A percentile compares a stretch with the other conserved stretches of the same genome.
phyloP scores from a whole-genome alignment of 805 yeast genomes.

The Metschnikowia lochheadii region DNA sequence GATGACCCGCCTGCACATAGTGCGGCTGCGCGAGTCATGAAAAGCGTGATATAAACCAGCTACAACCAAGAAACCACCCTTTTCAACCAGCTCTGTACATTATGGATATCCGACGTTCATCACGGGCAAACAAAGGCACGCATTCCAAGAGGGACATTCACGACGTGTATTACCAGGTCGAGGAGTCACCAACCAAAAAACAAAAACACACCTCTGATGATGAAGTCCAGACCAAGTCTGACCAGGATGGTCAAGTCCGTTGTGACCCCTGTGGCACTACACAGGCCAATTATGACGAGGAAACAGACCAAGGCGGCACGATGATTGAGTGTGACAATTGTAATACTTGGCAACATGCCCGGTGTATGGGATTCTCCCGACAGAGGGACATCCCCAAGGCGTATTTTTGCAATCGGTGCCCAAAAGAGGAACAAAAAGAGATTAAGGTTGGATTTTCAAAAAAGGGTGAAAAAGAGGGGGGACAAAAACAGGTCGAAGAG shows the following conservation, averaged over 20 bases:
- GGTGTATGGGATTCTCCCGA: conserved; percentile 51
- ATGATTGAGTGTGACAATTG: conserved; percentile 69
- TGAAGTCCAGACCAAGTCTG: neutral
- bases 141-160: conserved; percentile 29
- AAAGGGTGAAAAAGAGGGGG: too few relatives aligned
- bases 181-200: conserved; percentile 8
- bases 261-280: conserved; percentile 63
- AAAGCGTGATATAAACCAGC: too few relatives aligned
- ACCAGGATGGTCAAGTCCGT: conserved; percentile 43
- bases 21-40: too few relatives aligned
- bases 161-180: conserved; percentile 17
- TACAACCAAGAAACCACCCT: too few relatives aligned
- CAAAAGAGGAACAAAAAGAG: conserved; percentile 21
- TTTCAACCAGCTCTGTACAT: neutral
- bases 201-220: neutral
- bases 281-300: conserved; percentile 55
- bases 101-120: conserved; percentile 28
- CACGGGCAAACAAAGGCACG: conserved; percentile 38
- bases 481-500: too few relatives aligned
- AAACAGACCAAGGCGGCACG: conserved; percentile 47
- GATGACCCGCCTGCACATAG: too few relatives aligned
- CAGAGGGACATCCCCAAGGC: conserved; percentile 40
- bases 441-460: too few relatives aligned
- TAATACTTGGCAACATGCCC: conserved; percentile 68
- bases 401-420: conserved; percentile 56